Conservation (phyloP, 257 asterid species). For the Ballota nigra region DNA sequence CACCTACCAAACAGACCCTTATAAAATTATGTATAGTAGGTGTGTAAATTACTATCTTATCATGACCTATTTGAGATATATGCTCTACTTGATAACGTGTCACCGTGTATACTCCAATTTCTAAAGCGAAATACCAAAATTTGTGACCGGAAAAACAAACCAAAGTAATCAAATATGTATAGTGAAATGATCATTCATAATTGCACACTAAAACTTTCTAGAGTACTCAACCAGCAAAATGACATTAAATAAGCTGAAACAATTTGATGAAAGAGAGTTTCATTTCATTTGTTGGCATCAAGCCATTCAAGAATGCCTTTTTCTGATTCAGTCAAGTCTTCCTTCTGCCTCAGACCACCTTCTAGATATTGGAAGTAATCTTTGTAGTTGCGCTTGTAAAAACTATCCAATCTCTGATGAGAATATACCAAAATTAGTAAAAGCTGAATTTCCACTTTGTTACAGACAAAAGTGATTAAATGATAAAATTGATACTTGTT, state of each 20-base stretch:
- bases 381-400: conserved; percentile 74
- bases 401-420: conserved; percentile 67
- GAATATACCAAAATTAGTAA: background rate
- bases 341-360: conserved; percentile 64
- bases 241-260: background rate
- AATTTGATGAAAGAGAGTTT: background rate
- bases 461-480: background rate
- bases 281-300: conserved; percentile 52
- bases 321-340: conserved; percentile 65
- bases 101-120: background rate
- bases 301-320: conserved; percentile 82
- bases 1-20: too few relatives aligned
- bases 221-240: background rate
- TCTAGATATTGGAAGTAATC: conserved; percentile 78
- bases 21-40: too few relatives aligned
- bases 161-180: background rate
- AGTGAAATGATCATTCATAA: background rate
- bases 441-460: background rate
- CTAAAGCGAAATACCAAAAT: background rate
- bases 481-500: too few relatives aligned
- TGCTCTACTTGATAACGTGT: too few relatives aligned
- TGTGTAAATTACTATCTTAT: too few relatives aligned
- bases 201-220: background rate
- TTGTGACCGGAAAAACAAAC: background rate
- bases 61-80: too few relatives aligned